A percentile compares a stretch with the other conserved stretches of the same genome.
phyloP scores from a whole-genome alignment of 129 eudicot genomes.

The Dittrichia graveolens region DNA sequence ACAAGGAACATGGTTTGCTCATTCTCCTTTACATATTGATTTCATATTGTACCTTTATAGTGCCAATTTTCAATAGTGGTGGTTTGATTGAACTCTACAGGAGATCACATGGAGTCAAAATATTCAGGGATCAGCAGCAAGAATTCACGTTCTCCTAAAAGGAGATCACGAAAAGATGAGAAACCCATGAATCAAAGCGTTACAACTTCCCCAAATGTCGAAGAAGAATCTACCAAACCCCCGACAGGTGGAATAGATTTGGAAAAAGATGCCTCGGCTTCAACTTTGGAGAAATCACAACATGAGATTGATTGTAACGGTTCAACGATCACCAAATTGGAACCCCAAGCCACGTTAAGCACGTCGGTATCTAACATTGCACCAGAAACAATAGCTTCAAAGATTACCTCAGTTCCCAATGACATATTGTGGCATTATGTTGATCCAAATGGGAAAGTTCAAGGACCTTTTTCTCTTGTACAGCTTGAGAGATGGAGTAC shows the following conservation, averaged over 20 bases:
- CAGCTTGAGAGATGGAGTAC: constrained; percentile 91
- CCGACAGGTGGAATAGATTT: constrained; percentile 17
- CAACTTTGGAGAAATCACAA: constrained; percentile 26
- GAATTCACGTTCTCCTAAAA: constrained; percentile 42
- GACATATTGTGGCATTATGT: constrained; percentile 78
- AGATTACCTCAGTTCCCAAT: constrained; percentile 36
- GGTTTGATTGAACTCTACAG: constrained; percentile 41
- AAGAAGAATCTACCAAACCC: constrained; percentile 38
- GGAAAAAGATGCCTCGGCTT: constrained; percentile 20
- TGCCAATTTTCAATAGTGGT: background rate
- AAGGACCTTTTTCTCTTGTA: constrained; percentile 83
- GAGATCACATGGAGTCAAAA: constrained; percentile 47
- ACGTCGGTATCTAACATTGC: constrained; percentile 39
- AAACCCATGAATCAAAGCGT: constrained; percentile 23
- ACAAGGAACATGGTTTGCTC: constrained; percentile 60
- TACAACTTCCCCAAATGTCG: constrained; percentile 39
- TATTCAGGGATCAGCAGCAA: constrained; percentile 31
- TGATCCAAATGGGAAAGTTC: constrained; percentile 90
- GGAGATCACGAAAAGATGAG: constrained; percentile 27
- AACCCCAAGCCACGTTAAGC: constrained; percentile 43
- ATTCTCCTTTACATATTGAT: background rate
- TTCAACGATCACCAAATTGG: constrained; percentile 36
- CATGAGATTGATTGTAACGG: constrained; percentile 31
- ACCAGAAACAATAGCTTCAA: constrained; percentile 47
- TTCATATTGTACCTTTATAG: background rate